Conservation (phyloP, 2,329 filamentous ascomycete species). For the Dissoconium aciculare region DNA sequence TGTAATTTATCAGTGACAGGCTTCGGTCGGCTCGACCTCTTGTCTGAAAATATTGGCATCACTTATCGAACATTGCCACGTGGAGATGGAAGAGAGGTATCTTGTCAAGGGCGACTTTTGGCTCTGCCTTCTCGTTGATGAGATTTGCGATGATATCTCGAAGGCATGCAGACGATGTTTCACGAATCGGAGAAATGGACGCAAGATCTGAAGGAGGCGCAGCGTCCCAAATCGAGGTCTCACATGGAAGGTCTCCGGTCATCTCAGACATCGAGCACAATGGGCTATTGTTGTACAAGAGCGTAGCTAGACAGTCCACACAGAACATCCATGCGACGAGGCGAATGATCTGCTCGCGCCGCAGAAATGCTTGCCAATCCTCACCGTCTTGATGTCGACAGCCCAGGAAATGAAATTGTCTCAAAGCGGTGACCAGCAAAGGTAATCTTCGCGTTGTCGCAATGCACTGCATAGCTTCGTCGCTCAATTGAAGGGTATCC, state of each 20-base stretch:
- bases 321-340: conserved; percentile 5
- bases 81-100: no score
- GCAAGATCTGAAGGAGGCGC: neutral
- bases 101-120: no score
- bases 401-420: conserved; percentile 1
- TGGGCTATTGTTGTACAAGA: conserved; percentile 4
- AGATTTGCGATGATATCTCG: neutral
- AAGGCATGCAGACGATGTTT: neutral
- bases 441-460: conserved; percentile 4
- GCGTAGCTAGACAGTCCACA: conserved; percentile 5
- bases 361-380: conserved; percentile 2
- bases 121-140: no score
- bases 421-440: conserved; percentile 2
- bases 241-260: conserved; percentile 5
- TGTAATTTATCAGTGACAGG: no score
- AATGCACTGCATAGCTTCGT: conserved; percentile 2
- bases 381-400: neutral
- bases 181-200: conserved; percentile 1
- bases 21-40: no score
- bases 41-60: no score
- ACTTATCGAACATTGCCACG: no score
- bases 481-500: conserved; percentile 1
- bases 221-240: no score
- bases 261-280: conserved; percentile 5
- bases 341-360: conserved; percentile 5